Base-by-base conservation (phyloP, 2,329 filamentous ascomycete species). In the Teratosphaeria destructans region DNA sequence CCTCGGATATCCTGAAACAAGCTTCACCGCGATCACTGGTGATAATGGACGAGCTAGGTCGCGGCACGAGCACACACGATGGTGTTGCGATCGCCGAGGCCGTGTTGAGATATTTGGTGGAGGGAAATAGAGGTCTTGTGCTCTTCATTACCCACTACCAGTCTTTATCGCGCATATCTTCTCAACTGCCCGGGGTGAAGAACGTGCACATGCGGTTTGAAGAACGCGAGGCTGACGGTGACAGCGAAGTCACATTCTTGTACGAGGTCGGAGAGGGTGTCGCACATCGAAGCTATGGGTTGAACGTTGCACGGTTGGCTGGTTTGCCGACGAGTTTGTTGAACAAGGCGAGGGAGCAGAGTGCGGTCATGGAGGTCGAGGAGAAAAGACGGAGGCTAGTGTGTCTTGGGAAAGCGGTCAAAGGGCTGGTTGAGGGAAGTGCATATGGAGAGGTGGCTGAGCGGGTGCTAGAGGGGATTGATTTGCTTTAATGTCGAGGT, bases 121-220 rank as follows among this genome's bases (percentile, higher is more conserved):
- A 85, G 27, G 82, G 91, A 16, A 82, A 86, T 0, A 80, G 82
- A 57, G 90, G 90, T 62, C 79, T 96, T 54, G 95, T 90, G 5
- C 80, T 99, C 52, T 99, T 99, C 78, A 96, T 99, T 73, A 99
- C 94, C 3, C 94, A 99, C 76, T 99, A 99, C 73, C 94, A 99
- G 76, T 87, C 86, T 64, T 82, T 99, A 0, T 79, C 82, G n/a
- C 84, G 85, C 10, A 81, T 95, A 63, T 87, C 86, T 10, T 82
- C 85, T 29, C 85, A 84, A 1, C 88, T 95, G 60, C 73, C 79
- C 6, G 79, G 81, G 1, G 72, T 96, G 66, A 85, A 81, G 66
- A 97, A 97, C 72, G 89, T 96, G 54, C 94, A 99, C 72, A 97
- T 99, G 93, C 84, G 84, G 57, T 99, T 99, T 74, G 85, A 82